A percentile compares a stretch with the other conserved stretches of the same genome.
Conservation (phyloP, 495 filamentous ascomycete species). For the Cairneyella variabilis region DNA sequence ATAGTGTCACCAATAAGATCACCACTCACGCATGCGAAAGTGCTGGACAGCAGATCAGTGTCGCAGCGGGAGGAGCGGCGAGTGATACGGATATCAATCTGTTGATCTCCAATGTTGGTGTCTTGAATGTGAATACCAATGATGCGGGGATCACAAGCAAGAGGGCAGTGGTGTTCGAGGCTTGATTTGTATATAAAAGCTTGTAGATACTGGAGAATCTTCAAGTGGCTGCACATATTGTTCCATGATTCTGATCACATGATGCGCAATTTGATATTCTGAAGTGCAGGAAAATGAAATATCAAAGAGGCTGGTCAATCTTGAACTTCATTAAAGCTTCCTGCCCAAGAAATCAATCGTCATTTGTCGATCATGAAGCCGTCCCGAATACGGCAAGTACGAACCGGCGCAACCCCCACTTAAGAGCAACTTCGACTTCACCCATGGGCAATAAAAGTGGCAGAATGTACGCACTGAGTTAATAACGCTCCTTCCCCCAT, state of each 20-base stretch:
- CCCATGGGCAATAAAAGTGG: too few relatives aligned
- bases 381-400: too few relatives aligned
- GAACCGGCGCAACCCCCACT: neutral
- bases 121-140: conserved; percentile 15
- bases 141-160: conserved; percentile 10
- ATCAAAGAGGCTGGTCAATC: too few relatives aligned
- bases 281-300: too few relatives aligned
- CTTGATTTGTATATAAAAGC: neutral
- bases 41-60: conserved; percentile 11
- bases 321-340: too few relatives aligned
- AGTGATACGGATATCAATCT: conserved; percentile 11
- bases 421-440: neutral
- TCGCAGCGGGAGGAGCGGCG: neutral
- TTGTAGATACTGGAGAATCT: neutral
- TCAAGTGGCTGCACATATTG: neutral
- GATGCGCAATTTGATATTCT: too few relatives aligned
- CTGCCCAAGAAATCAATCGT: too few relatives aligned
- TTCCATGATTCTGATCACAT: neutral
- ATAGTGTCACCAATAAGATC: conserved; percentile 17
- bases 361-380: too few relatives aligned
- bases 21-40: conserved; percentile 10
- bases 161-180: neutral
- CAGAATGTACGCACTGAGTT: too few relatives aligned
- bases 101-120: conserved; percentile 16
- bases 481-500: too few relatives aligned